These are phyloP conservation scores for Breynia disticha DNA, from an alignment of 441 rosid genomes.

Conservation along the genomic window DNA sequence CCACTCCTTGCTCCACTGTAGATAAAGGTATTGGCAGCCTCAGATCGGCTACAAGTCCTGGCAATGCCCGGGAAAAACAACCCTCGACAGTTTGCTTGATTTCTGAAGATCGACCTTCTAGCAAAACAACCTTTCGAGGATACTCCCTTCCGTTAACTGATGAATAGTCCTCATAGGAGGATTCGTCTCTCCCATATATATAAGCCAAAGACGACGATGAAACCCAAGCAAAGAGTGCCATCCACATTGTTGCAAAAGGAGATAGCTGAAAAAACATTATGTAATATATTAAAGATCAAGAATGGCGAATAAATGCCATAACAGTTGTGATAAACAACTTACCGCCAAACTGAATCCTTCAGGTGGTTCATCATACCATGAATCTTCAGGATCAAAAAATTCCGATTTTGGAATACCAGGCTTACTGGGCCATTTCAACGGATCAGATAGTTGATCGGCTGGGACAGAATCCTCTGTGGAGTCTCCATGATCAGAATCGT, in stretches of 20 bases:
- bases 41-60: conserved; percentile 59
- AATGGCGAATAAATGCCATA: conserved; percentile 1
- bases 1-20: conserved; percentile 71
- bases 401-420: conserved; percentile 48
- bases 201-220: conserved; percentile 80
- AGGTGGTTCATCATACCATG: conserved; percentile 81
- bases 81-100: conserved; percentile 73
- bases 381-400: conserved; percentile 61
- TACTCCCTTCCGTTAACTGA: conserved; percentile 63
- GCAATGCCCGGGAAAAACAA: conserved; percentile 73
- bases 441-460: conserved; percentile 32
- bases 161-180: conserved; percentile 55
- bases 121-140: conserved; percentile 40
- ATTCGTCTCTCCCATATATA: conserved; percentile 76
- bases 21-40: conserved; percentile 59
- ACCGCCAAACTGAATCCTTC: conserved; percentile 72
- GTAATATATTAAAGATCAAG: conserved; percentile 9
- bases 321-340: conserved; percentile 20
- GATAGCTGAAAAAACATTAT: conserved; percentile 42
- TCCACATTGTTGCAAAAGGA: conserved; percentile 85
- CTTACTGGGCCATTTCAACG: conserved; percentile 60
- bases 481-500: conserved; percentile 29
- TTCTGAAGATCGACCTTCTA: conserved; percentile 72
- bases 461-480: conserved; percentile 25
- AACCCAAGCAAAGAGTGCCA: conserved; percentile 77